A percentile compares a stretch with the other conserved stretches of the same genome.
Evolutionary conservation across 352 stramenopile species (phyloP).

Genomic region (Globisporangium barbulae): DNA sequence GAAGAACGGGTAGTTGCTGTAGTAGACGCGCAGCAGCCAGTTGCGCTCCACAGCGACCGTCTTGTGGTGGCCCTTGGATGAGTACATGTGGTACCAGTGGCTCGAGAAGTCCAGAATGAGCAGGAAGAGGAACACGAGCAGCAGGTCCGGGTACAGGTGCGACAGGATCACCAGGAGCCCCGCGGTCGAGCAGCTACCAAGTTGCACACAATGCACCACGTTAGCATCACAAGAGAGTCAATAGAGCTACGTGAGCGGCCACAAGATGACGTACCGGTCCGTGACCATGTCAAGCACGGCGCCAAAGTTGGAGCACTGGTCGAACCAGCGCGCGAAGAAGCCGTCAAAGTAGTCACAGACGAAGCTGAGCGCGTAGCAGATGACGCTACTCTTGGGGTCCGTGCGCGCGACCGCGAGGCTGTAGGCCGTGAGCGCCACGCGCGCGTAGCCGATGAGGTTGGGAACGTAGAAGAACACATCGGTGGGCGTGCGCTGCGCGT

Average conservation of each 20-base stretch:
- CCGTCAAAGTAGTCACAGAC: slow-evolving; percentile 98
- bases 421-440: slow-evolving; percentile 84
- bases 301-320: slow-evolving; percentile 96
- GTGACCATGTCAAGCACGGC: slow-evolving; percentile 98
- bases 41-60: slow-evolving; percentile 89
- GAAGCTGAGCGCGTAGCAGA: slow-evolving; percentile 95
- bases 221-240: background rate
- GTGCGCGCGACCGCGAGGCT: slow-evolving; percentile 79
- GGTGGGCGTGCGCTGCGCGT: slow-evolving; percentile 33
- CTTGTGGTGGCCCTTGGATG: slow-evolving; percentile 95
- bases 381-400: slow-evolving; percentile 66
- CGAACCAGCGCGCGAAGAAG: slow-evolving; percentile 94
- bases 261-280: slow-evolving; percentile 57
- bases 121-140: slow-evolving; percentile 84
- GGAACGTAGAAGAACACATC: slow-evolving; percentile 95
- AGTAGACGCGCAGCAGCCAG: slow-evolving; percentile 94
- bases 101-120: slow-evolving; percentile 96
- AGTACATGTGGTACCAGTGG: slow-evolving; percentile 99
- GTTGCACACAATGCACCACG: background rate
- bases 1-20: slow-evolving; percentile 91
- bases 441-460: slow-evolving; percentile 95
- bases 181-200: slow-evolving; percentile 88
- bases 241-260: background rate
- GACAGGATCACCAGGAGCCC: slow-evolving; percentile 94
- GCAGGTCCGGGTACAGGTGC: slow-evolving; percentile 86